Percentiles rank a stretch among this genome's conserved stretches.
Conservation (phyloP, 2,329 filamentous ascomycete genomes). For the Verticillium klebahnii region DNA sequence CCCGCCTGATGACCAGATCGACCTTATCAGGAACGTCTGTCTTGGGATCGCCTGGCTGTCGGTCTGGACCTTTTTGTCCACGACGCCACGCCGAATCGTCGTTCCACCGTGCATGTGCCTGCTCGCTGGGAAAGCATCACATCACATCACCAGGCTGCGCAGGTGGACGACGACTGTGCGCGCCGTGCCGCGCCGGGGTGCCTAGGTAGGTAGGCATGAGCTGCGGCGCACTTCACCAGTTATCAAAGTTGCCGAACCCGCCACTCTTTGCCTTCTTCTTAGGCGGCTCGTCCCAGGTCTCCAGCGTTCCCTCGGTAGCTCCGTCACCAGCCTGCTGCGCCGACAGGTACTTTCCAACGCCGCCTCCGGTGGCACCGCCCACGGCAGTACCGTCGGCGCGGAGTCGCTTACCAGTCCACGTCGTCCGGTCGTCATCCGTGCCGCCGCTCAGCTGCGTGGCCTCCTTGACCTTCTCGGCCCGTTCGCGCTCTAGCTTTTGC, state of each 20-base stretch:
- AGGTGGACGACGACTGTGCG: no score
- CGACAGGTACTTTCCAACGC: conserved; percentile 80
- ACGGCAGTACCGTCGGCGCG: conserved; percentile 60
- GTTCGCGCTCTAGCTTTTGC: conserved; percentile 62
- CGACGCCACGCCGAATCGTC: no score
- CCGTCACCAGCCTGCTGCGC: not conserved
- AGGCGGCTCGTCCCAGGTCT: conserved; percentile 64
- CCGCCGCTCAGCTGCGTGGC: conserved; percentile 62
- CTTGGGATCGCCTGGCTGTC: no score
- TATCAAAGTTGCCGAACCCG: conserved; percentile 93
- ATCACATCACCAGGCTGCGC: no score
- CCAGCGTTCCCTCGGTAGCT: conserved; percentile 51
- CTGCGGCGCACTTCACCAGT: conserved; percentile 56
- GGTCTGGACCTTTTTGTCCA: no score
- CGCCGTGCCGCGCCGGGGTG: no score
- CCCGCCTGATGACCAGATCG: no score
- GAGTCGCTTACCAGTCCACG: conserved; percentile 94
- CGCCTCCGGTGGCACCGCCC: conserved; percentile 28
- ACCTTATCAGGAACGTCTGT: no score
- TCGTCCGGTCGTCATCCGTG: conserved; percentile 82
- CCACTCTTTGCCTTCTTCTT: conserved; percentile 76
- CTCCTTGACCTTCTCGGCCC: conserved; percentile 51
- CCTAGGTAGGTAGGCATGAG: not conserved
- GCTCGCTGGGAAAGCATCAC: no score
- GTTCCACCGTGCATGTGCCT: no score